phyloP scores from a whole-genome alignment of 331 rosid species.

The Quercus phellos region DNA sequence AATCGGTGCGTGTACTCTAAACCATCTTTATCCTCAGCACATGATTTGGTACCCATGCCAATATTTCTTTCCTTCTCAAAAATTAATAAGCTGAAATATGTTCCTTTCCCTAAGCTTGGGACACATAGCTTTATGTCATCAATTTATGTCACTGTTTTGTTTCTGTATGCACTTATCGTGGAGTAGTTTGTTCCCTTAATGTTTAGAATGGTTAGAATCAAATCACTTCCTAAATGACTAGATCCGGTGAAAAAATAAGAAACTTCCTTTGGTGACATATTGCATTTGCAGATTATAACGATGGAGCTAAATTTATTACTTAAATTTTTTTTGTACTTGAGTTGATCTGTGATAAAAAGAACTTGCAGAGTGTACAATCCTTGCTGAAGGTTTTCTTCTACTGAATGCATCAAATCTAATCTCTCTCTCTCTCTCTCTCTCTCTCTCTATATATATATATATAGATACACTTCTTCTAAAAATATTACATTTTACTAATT shows the following conservation, averaged over 20 bases:
- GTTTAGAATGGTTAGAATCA: neutral
- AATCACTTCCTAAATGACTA: neutral
- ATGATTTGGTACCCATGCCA: too few relatives aligned
- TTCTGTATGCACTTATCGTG: neutral
- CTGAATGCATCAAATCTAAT: neutral
- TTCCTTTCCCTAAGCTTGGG: neutral
- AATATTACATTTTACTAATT: neutral
- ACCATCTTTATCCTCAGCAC: too few relatives aligned
- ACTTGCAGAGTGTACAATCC: neutral
- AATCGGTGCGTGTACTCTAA: too few relatives aligned
- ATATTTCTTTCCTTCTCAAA: neutral
- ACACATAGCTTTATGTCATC: neutral
- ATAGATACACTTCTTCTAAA: neutral
- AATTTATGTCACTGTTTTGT: neutral
- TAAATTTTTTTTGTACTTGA: neutral
- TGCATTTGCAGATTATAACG: neutral
- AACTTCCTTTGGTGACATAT: neutral
- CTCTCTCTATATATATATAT: too few relatives aligned
- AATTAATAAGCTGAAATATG: neutral
- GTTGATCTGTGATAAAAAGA: neutral
- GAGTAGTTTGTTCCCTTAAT: neutral
- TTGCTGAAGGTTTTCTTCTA: neutral
- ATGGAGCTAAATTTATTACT: neutral
- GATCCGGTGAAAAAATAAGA: neutral
- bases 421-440: neutral